These are phyloP conservation scores for Microbotryomycetes sp. DNA, from an alignment of 1,284 basidiomycete genomes.

Conservation along the genomic window DNA sequence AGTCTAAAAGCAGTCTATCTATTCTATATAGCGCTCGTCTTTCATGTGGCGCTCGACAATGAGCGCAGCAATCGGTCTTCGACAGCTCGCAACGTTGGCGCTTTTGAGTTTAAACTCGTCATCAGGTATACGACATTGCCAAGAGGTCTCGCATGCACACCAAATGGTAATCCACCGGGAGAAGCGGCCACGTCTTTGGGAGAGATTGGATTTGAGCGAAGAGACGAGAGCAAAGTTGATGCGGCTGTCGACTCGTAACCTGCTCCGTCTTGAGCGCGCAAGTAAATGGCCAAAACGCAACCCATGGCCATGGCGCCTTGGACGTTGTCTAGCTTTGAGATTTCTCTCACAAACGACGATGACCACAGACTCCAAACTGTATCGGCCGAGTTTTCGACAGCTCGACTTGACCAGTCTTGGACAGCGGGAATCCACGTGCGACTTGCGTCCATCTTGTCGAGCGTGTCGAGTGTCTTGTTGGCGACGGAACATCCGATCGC, in stretches of 20 bases:
- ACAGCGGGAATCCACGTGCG: conserved; percentile 53
- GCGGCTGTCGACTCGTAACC: conserved; percentile 74
- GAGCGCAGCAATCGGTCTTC: conserved; percentile 21
- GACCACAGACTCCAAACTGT: conserved; percentile 84
- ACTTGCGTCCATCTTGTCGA: conserved; percentile 49
- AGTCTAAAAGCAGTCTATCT: too few species aligned
- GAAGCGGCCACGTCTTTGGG: neutral
- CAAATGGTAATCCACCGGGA: conserved; percentile 46
- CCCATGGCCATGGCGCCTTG: conserved; percentile 79
- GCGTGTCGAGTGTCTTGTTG: conserved; percentile 62
- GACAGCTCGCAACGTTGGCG: conserved; percentile 34
- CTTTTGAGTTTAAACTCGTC: conserved; percentile 70
- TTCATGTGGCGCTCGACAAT: too few species aligned
- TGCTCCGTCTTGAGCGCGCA: conserved; percentile 53
- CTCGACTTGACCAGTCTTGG: conserved; percentile 45
- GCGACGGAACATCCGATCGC: conserved; percentile 88
- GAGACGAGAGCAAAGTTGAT: conserved; percentile 48
- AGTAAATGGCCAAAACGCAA: conserved; percentile 73
- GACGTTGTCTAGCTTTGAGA: conserved; percentile 57
- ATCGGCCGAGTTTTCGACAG: neutral
- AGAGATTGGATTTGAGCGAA: conserved; percentile 11
- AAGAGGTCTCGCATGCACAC: conserved; percentile 78
- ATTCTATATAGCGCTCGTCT: too few species aligned
- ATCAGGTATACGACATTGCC: conserved; percentile 94
- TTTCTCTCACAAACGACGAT: conserved; percentile 55